A percentile compares a stretch with the other conserved stretches of the same genome.
These are phyloP conservation scores for Penicillium maclennaniae DNA, from an alignment of 495 filamentous ascomycete genomes.

Conservation along the genomic window DNA sequence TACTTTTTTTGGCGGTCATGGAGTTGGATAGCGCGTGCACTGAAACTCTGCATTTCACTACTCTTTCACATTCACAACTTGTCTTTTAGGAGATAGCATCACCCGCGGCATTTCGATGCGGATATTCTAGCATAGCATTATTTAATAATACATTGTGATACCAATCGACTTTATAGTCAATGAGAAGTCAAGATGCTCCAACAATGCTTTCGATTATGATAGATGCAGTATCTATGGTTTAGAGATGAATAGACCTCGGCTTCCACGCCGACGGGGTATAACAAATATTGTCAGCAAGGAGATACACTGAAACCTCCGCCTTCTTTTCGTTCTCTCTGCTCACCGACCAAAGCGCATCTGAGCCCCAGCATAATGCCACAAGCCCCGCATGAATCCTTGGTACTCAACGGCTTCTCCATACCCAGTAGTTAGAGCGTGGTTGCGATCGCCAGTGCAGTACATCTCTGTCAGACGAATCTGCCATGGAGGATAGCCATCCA, in stretches of 20 bases:
- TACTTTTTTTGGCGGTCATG: not conserved
- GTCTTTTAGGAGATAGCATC: not conserved
- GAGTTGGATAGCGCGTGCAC: not conserved
- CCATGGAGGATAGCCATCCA: constrained; percentile 95
- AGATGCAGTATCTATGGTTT: constrained; percentile 2
- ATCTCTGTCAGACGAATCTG: constrained; percentile 94
- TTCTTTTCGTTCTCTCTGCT: constrained; percentile 6
- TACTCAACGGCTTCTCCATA: constrained; percentile 70
- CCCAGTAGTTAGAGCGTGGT: constrained; percentile 27
- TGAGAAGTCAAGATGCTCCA: not conserved
- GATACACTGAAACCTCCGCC: not conserved
- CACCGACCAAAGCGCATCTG: constrained; percentile 87
- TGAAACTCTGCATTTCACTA: not conserved
- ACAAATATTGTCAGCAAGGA: not conserved
- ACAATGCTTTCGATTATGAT: not conserved
- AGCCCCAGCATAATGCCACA: constrained; percentile 80
- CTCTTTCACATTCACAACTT: not conserved
- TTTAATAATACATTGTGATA: constrained; percentile 20
- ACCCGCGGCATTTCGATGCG: not conserved
- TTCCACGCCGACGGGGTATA: not conserved
- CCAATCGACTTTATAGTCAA: constrained; percentile 9
- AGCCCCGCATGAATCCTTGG: constrained; percentile 80
- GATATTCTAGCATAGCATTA: not conserved
- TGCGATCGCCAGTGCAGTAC: constrained; percentile 55
- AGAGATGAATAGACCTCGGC: not conserved